Percentiles rank a stretch among this genome's conserved stretches.
Conservation (phyloP, 2,329 filamentous ascomycete species). For the Chrysosporium keratinophilum region DNA sequence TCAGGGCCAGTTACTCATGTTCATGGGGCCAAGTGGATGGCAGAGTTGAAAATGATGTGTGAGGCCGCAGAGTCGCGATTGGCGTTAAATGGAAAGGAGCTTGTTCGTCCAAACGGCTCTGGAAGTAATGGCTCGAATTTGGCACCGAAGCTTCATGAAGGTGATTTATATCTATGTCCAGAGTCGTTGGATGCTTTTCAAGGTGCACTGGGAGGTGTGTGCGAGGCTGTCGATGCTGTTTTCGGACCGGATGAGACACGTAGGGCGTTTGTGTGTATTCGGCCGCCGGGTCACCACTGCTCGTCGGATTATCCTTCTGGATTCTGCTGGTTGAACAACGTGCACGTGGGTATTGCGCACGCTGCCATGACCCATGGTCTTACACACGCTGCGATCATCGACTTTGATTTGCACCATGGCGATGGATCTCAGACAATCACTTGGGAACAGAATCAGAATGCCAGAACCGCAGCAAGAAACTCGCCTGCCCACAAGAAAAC, state of each 20-base stretch:
- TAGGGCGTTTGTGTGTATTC: conserved; percentile 81
- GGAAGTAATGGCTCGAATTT: conserved; percentile 33
- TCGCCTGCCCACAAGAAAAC: conserved; percentile 68
- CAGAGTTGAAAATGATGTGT: conserved; percentile 78
- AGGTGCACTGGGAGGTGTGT: conserved; percentile 82
- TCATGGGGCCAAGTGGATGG: conserved; percentile 88
- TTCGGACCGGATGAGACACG: conserved; percentile 56
- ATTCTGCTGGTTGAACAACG: conserved; percentile 98
- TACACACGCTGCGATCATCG: conserved; percentile 87
- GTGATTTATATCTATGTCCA: conserved; percentile 79
- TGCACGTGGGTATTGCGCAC: conserved; percentile 92
- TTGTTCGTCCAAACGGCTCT: conserved; percentile 49
- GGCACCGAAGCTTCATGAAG: conserved; percentile 59
- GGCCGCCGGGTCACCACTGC: conserved; percentile 92
- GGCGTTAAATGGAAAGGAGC: conserved; percentile 64
- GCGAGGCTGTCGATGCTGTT: conserved; percentile 81
- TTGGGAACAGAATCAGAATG: conserved; percentile 76
- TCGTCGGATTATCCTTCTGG: conserved; percentile 81
- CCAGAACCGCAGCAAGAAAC: conserved; percentile 55
- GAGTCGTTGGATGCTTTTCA: conserved; percentile 83
- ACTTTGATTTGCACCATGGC: conserved; percentile 85
- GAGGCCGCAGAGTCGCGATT: conserved; percentile 67
- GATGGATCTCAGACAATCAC: conserved; percentile 93
- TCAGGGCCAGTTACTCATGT: conserved; percentile 78
- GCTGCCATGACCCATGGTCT: conserved; percentile 72